A percentile compares a stretch with the other conserved stretches of the same genome.
These are phyloP conservation scores for Ophioceras dolichostomum DNA, from an alignment of 2,329 filamentous ascomycete genomes.

Conservation along the genomic window DNA sequence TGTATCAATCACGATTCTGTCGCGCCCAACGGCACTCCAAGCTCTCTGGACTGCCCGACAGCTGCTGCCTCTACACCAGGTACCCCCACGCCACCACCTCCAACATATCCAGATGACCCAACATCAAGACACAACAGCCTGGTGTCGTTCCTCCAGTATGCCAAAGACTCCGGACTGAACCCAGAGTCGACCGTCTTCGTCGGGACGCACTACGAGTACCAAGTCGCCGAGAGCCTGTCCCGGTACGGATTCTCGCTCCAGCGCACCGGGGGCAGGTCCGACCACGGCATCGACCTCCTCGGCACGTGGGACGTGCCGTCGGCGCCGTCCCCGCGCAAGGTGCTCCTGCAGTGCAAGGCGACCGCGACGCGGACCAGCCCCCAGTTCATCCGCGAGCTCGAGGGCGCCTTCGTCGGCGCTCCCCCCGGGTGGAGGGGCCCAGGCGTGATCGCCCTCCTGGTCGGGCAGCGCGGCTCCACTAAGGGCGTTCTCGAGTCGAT, in stretches of 20 bases:
- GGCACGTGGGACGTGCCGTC: conserved; percentile 55
- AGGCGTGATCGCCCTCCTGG: conserved; percentile 58
- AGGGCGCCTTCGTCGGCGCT: conserved; percentile 64
- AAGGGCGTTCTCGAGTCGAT: conserved; percentile 67
- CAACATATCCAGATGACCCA: conserved; percentile 32
- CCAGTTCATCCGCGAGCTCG: conserved; percentile 57
- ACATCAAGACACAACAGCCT: conserved; percentile 49
- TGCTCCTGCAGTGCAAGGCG: conserved; percentile 59
- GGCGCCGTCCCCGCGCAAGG: conserved; percentile 24
- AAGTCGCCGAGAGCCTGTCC: conserved; percentile 40
- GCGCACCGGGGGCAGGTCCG: conserved; percentile 53
- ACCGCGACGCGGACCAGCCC: conserved; percentile 40
- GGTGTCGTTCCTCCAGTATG: conserved; percentile 52
- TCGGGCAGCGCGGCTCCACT: conserved; percentile 58
- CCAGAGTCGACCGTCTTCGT: conserved; percentile 47
- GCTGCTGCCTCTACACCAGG: too few species aligned
- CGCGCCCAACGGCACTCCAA: too few species aligned
- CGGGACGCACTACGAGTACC: conserved; percentile 72
- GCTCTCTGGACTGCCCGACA: too few species aligned
- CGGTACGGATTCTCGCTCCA: conserved; percentile 51
- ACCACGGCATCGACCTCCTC: conserved; percentile 63
- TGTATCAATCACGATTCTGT: too few species aligned
- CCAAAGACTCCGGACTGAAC: conserved; percentile 41
- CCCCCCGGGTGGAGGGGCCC: conserved; percentile 59
- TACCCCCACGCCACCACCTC: too few species aligned